Base-by-base conservation (phyloP, 1,139 yeast species). In the Lodderomyces parapsilosis region DNA sequence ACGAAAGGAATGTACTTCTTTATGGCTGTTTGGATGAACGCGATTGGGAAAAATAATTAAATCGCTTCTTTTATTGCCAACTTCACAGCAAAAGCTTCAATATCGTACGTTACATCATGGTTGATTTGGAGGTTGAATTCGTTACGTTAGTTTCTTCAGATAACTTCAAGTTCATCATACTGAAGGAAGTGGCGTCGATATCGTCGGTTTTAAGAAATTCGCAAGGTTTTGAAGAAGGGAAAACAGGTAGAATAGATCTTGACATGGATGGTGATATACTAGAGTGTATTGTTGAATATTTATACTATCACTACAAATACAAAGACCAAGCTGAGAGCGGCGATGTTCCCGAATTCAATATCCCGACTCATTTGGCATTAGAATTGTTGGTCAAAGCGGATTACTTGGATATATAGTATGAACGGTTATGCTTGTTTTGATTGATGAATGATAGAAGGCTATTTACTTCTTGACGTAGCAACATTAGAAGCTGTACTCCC, bases 361-460 rank as follows among this genome's bases (percentile, higher is more conserved):
- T 93, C 1, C 97, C 98, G 0, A 93, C 98, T 0, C 97, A 89
- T 54, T 79, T 91, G 77, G 96, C 98, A 0, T 70, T 93, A 51
- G 98, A 93, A 57, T 68, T 93, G 52, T 66, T 93, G 39, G 94
- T 93, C 32, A 96, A 96, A 27, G 96, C 98, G 0, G 98, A 91
- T 59, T 90, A 80, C 59, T 69, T 90, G 54, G 93, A 88, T 57
- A 81, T 83, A 42, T 72, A 30, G 39, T 37, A n/a, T n/a, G n/a
- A n/a, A n/a, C n/a, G n/a, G n/a, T n/a, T n/a, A n/a, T n/a, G n/a
- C n/a, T n/a, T n/a, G n/a, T n/a, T n/a, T n/a, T n/a, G n/a, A n/a
- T n/a, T n/a, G n/a, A n/a, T n/a, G n/a, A n/a, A n/a, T n/a, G n/a
- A n/a, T n/a, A n/a, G n/a, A n/a, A n/a, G n/a, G n/a, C n/a, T 15